Conservation (phyloP, 1,284 basidiomycete species). For the Ustilago lituana region DNA sequence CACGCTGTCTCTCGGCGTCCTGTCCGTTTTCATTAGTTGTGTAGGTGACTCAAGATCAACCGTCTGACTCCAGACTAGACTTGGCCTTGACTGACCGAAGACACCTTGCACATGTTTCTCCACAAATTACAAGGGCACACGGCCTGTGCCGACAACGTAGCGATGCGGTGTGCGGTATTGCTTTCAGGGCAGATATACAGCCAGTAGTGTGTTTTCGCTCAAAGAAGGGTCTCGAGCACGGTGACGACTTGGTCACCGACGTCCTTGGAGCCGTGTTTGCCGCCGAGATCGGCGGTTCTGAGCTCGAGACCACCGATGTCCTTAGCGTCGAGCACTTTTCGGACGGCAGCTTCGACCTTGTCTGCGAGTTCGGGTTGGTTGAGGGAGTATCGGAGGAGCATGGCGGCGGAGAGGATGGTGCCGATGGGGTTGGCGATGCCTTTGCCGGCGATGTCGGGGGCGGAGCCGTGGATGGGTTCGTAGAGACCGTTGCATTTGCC, state of each 20-base stretch:
- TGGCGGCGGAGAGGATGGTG: slow-evolving; percentile 93
- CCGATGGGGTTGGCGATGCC: slow-evolving; percentile 97
- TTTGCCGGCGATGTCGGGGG: slow-evolving; percentile 93
- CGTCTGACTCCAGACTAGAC: no score
- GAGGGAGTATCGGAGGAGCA: slow-evolving; percentile 94
- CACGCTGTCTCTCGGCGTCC: no score
- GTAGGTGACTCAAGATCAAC: no score
- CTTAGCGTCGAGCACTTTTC: slow-evolving; percentile 82
- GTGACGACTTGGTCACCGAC: slow-evolving; percentile 86
- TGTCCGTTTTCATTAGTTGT: no score
- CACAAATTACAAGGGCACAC: no score
- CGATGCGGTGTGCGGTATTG: no score
- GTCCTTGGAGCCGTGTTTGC: slow-evolving; percentile 78
- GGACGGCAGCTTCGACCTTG: slow-evolving; percentile 86
- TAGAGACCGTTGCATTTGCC: slow-evolving; percentile 81
- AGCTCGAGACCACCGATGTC: slow-evolving; percentile 80
- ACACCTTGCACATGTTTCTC: no score
- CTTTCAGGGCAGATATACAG: no score
- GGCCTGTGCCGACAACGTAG: no score
- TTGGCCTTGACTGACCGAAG: no score
- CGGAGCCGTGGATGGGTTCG: slow-evolving; percentile 82
- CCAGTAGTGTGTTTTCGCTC: no score
- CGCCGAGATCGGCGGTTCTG: slow-evolving; percentile 88
- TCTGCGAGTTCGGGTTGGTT: slow-evolving; percentile 79
- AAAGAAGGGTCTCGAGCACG: slow-evolving; percentile 75